Evolutionary conservation across 2,329 filamentous ascomycete species (phyloP).

Genomic region (Onygenales sp.): DNA sequence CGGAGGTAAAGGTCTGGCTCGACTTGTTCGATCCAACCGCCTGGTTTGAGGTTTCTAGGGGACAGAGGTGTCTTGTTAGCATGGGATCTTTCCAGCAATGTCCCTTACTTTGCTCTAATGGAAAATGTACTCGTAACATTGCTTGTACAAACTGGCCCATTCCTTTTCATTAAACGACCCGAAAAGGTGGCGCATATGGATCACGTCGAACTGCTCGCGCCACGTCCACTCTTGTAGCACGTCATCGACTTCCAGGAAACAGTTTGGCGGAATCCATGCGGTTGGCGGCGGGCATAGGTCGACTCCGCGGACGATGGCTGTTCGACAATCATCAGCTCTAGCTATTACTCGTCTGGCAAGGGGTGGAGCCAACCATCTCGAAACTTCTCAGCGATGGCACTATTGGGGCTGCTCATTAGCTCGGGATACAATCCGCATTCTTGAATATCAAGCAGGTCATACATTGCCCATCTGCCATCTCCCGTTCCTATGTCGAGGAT

Average conservation of each 20-base stretch:
- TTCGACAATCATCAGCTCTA: neutral
- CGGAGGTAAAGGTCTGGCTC: slow-evolving; percentile 15
- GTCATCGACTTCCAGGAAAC: neutral
- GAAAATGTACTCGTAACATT: neutral
- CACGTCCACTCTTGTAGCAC: neutral
- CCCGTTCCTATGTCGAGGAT: neutral
- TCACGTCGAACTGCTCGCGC: neutral
- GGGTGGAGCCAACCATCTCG: neutral
- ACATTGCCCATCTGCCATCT: neutral
- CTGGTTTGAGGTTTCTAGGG: slow-evolving; percentile 20
- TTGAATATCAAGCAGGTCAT: neutral
- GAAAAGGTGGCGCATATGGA: neutral
- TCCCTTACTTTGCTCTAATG: neutral
- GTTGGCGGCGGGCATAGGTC: neutral
- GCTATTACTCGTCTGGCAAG: neutral
- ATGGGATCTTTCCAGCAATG: neutral
- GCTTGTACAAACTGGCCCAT: neutral
- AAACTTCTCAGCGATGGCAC: neutral
- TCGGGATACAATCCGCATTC: neutral
- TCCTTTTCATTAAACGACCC: neutral
- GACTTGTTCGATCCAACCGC: slow-evolving; percentile 22
- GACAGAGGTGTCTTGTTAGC: neutral
- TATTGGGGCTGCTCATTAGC: neutral
- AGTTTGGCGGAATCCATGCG: neutral
- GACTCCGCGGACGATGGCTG: neutral